Conservation (phyloP, 106 monocot species). For the Gastrodia elata region DNA sequence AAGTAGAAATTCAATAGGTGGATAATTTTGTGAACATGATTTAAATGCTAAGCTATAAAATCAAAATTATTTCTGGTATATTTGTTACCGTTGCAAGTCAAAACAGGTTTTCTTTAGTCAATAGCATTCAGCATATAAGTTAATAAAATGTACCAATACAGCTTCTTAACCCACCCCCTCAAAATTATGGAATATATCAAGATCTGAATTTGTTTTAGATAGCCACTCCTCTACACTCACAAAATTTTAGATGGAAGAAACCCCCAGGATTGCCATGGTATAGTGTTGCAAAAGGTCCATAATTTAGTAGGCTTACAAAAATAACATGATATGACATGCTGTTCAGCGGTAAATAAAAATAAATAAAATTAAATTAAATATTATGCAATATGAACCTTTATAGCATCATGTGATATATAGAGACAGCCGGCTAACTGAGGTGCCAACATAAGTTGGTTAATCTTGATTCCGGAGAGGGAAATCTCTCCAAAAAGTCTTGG, state of each 20-base stretch:
- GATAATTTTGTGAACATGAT: neutral
- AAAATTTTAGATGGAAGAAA: neutral
- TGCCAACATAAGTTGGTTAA: slow-evolving; percentile 91
- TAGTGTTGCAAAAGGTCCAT: neutral
- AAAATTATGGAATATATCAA: slow-evolving; percentile 1
- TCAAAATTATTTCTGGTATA: neutral
- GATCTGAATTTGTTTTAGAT: neutral
- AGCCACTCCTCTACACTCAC: neutral
- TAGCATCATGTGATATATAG: slow-evolving; percentile 45
- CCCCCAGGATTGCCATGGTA: neutral
- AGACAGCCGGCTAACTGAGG: slow-evolving; percentile 81
- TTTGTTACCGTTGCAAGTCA: neutral
- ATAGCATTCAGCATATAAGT: neutral
- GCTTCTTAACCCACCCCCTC: neutral
- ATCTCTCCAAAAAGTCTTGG: slow-evolving; percentile 70
- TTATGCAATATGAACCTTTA: slow-evolving; percentile 39
- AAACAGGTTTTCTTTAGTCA: neutral
- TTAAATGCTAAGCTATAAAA: neutral
- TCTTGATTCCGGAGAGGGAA: slow-evolving; percentile 79
- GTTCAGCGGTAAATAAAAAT: neutral
- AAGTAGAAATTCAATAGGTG: neutral
- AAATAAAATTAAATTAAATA: neutral
- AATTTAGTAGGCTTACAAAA: neutral
- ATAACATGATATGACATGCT: neutral
- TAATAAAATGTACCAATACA: neutral